Base-by-base conservation (phyloP, 225 moss, liverwort and hornwort species). In the Physcomitrellopsis africana region DNA sequence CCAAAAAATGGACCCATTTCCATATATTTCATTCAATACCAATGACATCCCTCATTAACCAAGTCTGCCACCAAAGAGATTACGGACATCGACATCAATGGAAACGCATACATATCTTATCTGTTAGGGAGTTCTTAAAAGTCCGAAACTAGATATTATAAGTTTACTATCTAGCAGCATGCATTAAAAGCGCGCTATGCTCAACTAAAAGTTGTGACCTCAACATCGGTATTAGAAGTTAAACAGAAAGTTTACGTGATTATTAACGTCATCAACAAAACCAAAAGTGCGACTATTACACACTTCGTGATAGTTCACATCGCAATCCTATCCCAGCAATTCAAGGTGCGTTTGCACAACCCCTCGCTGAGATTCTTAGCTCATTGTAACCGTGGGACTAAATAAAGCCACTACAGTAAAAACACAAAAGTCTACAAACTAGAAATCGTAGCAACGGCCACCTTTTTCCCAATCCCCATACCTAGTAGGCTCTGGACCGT, bases 391-490 rank as follows among this genome's bases (percentile, higher is more conserved):
- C 17, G 51, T 60, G 32, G 20, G 10, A 65, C 42, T 56, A 32
- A 26, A 17, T 43, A 12, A 3, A 51, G 41, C 59, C 57, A 49
- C 27, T 55, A 14, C 17, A 26, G 19, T 7, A 9, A 4, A 45
- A 42, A 58, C 32, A 7, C 11, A 12, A 24, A 7, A 55, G 51
- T 7, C 13, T 19, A 37, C 47, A 58, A 20, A 26, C 85, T 85
- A 89, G 62, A 89, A 89, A 69, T 89, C 85, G 63, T 85, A 89
- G 65, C 88, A 89, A n/a, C 83, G 88, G 32, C 88, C 79, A n/a
- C 88, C 88, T 56, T 89, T 89, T 65, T 89, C 88, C 88, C 85
- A 89, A 74, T 89, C 85, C 9, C 88, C 85, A 74, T 89, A 89
- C 85, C 88, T 82, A 76, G 88, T 89, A 81, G 88, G 85, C 67